phyloP scores from a whole-genome alignment of 1,284 basidiomycete genomes.

The Melampsora larici-populina region DNA sequence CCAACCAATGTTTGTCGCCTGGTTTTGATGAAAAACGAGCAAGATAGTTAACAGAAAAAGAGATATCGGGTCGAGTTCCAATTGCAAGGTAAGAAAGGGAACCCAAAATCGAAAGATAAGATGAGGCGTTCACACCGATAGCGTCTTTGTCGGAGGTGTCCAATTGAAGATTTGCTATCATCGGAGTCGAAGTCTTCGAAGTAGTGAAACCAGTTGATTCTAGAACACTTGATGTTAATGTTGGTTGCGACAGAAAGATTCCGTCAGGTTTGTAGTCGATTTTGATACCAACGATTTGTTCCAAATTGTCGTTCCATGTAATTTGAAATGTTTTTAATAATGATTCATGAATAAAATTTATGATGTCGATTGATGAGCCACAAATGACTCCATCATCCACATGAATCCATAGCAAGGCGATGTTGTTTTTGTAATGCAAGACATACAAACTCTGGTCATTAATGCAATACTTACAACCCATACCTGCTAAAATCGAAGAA shows the following conservation, averaged over 20 bases:
- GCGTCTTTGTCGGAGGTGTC: not conserved
- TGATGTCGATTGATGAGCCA: not conserved
- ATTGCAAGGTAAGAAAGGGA: no score
- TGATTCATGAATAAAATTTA: not conserved
- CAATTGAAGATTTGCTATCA: not conserved
- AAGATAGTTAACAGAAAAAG: no score
- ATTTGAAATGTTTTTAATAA: no score
- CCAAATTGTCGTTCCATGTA: no score
- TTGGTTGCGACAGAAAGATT: not conserved
- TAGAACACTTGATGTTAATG: not conserved
- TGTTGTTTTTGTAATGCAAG: not conserved
- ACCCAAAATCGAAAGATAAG: not conserved
- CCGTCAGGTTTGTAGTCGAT: no score
- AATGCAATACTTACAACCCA: not conserved
- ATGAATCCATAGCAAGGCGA: not conserved
- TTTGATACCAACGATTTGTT: no score
- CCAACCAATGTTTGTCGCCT: no score
- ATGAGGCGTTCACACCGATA: not conserved
- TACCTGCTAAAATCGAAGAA: not conserved
- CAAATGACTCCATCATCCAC: constrained; percentile 15
- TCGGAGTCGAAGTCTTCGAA: not conserved
- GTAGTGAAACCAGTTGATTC: not conserved
- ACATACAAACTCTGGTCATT: not conserved
- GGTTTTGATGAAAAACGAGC: no score
- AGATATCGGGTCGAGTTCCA: no score